Evolutionary conservation across 1,284 basidiomycete species (phyloP), one percentile per base, ranked within the genome.

Genomic region (Ganoderma lucidum): DNA sequence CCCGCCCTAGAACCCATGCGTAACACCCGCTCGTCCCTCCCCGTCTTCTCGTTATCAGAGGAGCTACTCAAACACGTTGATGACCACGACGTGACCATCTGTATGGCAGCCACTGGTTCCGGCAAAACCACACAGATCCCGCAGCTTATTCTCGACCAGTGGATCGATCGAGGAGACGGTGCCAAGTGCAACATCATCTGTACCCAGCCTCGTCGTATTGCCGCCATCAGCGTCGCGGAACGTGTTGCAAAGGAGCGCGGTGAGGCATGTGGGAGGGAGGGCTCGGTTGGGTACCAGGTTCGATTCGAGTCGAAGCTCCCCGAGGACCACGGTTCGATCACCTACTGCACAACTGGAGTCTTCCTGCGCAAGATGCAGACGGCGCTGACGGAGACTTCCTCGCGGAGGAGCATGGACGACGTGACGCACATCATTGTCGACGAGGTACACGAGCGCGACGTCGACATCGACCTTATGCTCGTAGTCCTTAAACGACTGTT

Each of bases 41-140:
- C 96, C 6, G 93, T 98, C 12, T 90, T 88, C 72, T 85, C 90
- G 19, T 87, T 89, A 70, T 85, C 91, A 9, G 84, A 86, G 2
- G 87, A 92, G 10, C 83, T 96, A 51, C 78, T 97, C 62, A 82
- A 86, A 17, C 91, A 93, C 72, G 90, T 98, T 74, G 84, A 86
- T 53, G 83, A 89, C 51, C 92, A 98, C 79, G 93, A 96, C 44
- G 94, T 98, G 67, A 96, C 94, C 0, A 93, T 99, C 71, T 92
- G 94, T 74, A 96, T 97, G 94, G 97, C 96, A 35, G 92, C 96
- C 2, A 98, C 97, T 1, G 96, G 97, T 56, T 98, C 96, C 0
- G 97, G 97, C 10, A 98, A 98, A 83, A 98, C 96, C 9, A 98
- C 97, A 0, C 97, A 99, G 79, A 90, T 98, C 48, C 97, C 97